Conservation (phyloP, 1,139 yeast species). For the Suzukiozyma palmioleophila region DNA sequence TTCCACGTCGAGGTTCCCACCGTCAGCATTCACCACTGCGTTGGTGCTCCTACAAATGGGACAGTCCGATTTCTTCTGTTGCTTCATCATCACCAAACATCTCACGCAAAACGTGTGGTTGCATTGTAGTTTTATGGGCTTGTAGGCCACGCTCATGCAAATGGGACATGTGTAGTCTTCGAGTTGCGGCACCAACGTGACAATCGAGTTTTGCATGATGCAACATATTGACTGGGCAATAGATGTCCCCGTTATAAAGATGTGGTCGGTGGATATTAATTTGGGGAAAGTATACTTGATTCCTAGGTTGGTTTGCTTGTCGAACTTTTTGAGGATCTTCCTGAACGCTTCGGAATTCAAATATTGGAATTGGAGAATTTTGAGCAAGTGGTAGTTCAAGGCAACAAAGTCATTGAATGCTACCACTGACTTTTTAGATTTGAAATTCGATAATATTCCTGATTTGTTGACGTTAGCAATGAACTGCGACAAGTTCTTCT, state of each 20-base stretch:
- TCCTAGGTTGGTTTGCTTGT: slow-evolving; percentile 61
- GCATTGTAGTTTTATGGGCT: slow-evolving; percentile 62
- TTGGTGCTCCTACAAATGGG: slow-evolving; percentile 58
- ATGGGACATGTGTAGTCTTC: slow-evolving; percentile 76
- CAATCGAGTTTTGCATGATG: slow-evolving; percentile 50
- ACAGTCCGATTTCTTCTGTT: slow-evolving; percentile 54
- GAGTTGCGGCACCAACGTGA: slow-evolving; percentile 62
- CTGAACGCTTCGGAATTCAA: slow-evolving; percentile 60
- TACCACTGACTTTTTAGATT: slow-evolving; percentile 41
- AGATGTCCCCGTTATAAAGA: slow-evolving; percentile 43
- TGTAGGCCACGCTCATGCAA: slow-evolving; percentile 64
- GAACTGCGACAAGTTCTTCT: slow-evolving; percentile 40
- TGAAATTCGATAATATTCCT: slow-evolving; percentile 40
- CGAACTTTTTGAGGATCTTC: slow-evolving; percentile 70
- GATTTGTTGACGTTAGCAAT: slow-evolving; percentile 38
- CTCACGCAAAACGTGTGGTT: slow-evolving; percentile 68
- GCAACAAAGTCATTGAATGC: slow-evolving; percentile 50
- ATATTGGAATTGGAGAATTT: slow-evolving; percentile 57
- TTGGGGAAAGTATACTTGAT: slow-evolving; percentile 46
- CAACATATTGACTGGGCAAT: slow-evolving; percentile 53
- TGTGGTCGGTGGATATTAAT: slow-evolving; percentile 41
- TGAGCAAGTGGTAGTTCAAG: slow-evolving; percentile 52
- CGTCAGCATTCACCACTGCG: slow-evolving; percentile 57
- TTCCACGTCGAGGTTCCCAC: slow-evolving; percentile 53
- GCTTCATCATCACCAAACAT: slow-evolving; percentile 63